phyloP scores from a whole-genome alignment of 352 stramenopile genomes.

The Pythium coloratum region DNA sequence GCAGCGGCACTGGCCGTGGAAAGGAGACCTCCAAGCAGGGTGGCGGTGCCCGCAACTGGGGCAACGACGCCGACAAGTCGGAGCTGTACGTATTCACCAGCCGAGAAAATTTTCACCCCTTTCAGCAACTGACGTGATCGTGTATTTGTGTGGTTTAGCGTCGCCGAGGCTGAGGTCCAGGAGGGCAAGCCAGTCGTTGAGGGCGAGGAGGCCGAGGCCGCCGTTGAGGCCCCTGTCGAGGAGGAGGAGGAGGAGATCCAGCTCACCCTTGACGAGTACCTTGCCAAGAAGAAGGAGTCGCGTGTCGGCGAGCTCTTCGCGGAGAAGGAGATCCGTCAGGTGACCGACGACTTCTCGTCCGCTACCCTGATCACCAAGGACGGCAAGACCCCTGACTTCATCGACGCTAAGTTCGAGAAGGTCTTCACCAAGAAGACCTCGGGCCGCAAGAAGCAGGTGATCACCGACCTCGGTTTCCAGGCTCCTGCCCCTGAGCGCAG shows the following conservation, averaged over 20 bases:
- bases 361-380: constrained; percentile 80
- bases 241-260: constrained; percentile 79
- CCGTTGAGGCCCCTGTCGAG: constrained; percentile 54
- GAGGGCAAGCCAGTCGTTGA: constrained; percentile 30
- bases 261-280: constrained; percentile 80
- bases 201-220: constrained; percentile 31
- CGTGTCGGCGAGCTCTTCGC: constrained; percentile 79
- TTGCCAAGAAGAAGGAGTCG: constrained; percentile 79
- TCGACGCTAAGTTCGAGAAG: constrained; percentile 90
- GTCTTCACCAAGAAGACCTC: constrained; percentile 96
- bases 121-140: neutral
- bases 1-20: constrained; percentile 94
- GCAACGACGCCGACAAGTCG: constrained; percentile 92
- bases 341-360: constrained; percentile 89
- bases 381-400: constrained; percentile 87
- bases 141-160: constrained; percentile 20
- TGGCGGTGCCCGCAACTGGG: constrained; percentile 95
- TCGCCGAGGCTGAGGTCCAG: constrained; percentile 38
- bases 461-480: constrained; percentile 87
- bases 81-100: constrained; percentile 70
- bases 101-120: neutral
- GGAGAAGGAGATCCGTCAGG: constrained; percentile 78
- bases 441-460: constrained; percentile 91
- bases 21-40: constrained; percentile 95
- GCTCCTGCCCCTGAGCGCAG: constrained; percentile 65